Evolutionary conservation across 306 rosid genomes (phyloP), one percentile per base, ranked within the genome.

Genomic region (Acacia confusa): DNA sequence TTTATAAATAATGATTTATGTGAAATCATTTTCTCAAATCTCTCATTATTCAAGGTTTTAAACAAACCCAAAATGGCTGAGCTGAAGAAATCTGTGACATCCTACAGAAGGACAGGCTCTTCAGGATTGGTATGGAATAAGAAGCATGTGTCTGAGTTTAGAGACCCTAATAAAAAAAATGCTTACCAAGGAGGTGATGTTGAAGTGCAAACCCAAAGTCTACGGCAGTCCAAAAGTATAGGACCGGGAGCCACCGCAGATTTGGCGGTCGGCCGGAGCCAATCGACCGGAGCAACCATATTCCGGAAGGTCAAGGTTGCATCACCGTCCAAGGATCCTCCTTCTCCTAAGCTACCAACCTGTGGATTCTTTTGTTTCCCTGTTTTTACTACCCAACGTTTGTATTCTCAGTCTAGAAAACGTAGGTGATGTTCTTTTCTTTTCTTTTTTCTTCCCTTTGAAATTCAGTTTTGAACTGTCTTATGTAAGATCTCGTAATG

Each of bases 31-130:
- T 10, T 69, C 53, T 38, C 52, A 69, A 20, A 47, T 47, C 17
- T 47, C 52, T 47, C 52, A 14, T 47, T 13, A 47, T 47, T 47
- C 52, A 47, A 36, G 40, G 40, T 36, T 36, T 36, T 36, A 47
- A 15, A 50, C 60, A 52, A 20, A 55, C 25, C 61, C 61, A 55
- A 55, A 55, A 55, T 55, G 97, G 89, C 81, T 19, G 92, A 82
- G 76, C 43, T 93, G n/a, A 89, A 85, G 64, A 87, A 91, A 83
- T 91, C 97, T 14, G 88, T 84, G 24, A 89, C 92, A 77, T 88
- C 97, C 9, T 93, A 88, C 72, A 85, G 97, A 57, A 87, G 97
- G 81, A 92, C 89, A 76, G 97, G 97, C 2, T 93, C 97, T 0
- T 91, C 94, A 2, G 97, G 97, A 1, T 70, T 85, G 80, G 85